Base-by-base conservation (phyloP, 179 eudicot species). In the Patellifolia procumbens region DNA sequence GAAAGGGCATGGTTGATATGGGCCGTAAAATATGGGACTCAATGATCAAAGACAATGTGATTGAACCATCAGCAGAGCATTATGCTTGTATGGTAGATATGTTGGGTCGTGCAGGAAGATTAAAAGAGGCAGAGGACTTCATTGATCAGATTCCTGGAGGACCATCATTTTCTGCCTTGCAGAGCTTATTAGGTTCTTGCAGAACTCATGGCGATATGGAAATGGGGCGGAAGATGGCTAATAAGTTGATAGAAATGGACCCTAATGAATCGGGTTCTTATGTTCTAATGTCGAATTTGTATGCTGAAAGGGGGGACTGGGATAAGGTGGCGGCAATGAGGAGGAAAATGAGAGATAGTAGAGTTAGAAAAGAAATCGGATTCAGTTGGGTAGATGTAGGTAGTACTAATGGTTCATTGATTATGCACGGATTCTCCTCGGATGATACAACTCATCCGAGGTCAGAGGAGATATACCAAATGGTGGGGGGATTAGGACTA, bases 321-420 rank as follows among this genome's bases (percentile, higher is more conserved):
- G 97, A 90, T 46, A 88, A 85, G 76, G 95, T 83, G 51, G 93
- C 99, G 0, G 83, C 76, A 60, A 83, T 93, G 73, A 85, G 97
- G 79, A 86, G 79, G 78, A 76, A 78, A 74, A 95, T 95, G 97
- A 89, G 97, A 70, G 87, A 92, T 0, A 84, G 73, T 46, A 82
- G 87, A 63, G 93, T 95, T 60, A 89, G 68, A 75, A 95, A 93
- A 81, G 95, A 88, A 70, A 81, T 91, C 1, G 99, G 98, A 20
- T 88, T 91, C 56, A 95, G 99, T 80, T 93, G 99, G 98, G 96
- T 85, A 20, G 97, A 94, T 81, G 90, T 83, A 5, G 89, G 91
- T 49, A 62, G 46, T 73, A 70, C 48, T 79, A 79, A 78, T 59
- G 87, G 83, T 26, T 87, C 91, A 12, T 75, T 87, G 78, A 66